These are phyloP conservation scores for Phytophthora boehmeriae DNA, from an alignment of 352 stramenopile genomes.

Conservation along the genomic window DNA sequence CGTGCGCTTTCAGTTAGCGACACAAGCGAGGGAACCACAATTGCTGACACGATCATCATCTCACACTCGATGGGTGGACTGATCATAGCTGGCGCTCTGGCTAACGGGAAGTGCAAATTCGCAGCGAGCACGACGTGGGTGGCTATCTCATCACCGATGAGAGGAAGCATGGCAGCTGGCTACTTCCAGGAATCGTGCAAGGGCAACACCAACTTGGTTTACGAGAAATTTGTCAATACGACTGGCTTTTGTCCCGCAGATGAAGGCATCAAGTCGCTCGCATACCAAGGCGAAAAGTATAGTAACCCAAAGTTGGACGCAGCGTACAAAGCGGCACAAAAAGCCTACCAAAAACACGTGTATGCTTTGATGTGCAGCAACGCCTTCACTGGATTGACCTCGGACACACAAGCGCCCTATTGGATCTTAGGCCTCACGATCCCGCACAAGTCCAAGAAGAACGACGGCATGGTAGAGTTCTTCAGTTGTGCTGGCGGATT, in stretches of 20 bases:
- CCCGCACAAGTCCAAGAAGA: conserved; percentile 40
- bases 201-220: conserved; percentile 24
- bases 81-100: conserved; percentile 36
- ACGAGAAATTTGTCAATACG: conserved; percentile 23
- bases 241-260: conserved; percentile 33
- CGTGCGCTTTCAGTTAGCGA: conserved; percentile 23
- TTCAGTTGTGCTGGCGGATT: conserved; percentile 46
- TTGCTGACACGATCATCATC: conserved; percentile 46
- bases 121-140: conserved; percentile 40
- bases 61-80: conserved; percentile 52
- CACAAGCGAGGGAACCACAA: conserved; percentile 16
- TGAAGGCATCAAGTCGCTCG: conserved; percentile 32
- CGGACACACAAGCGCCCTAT: conserved; percentile 27
- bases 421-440: conserved; percentile 23
- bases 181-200: conserved; percentile 45
- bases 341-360: conserved; percentile 32
- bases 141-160: conserved; percentile 35
- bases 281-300: conserved; percentile 40
- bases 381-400: conserved; percentile 38
- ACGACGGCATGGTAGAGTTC: conserved; percentile 52
- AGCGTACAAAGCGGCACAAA: conserved; percentile 42
- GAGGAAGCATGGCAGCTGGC: conserved; percentile 50
- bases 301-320: conserved; percentile 19
- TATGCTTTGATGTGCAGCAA: conserved; percentile 47
- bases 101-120: conserved; percentile 26